Base-by-base conservation (phyloP, 2,329 filamentous ascomycete genomes). In the Colletotrichum graminicola region DNA sequence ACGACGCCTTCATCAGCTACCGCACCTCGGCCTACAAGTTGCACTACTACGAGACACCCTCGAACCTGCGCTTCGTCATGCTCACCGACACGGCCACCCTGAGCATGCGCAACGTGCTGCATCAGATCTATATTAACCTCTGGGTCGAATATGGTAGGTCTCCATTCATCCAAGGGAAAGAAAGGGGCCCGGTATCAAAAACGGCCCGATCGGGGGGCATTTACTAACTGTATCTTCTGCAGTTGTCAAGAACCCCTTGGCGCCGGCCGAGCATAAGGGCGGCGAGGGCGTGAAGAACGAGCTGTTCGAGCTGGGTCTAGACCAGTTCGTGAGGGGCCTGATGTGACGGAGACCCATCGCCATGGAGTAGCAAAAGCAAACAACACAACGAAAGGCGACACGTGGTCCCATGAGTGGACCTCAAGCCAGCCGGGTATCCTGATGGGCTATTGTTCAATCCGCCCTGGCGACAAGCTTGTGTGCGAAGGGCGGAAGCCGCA, bases 41-140 rank as follows among this genome's bases (percentile, higher is more conserved):
- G 77, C 96, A 99, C 84, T 99, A 97, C 86, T 99, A 98, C 87
- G 96, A 99, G 86, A 98, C 96, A 16, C 94, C 95, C 1, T 96
- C 94, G 63, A 97, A 94, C 80, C 91, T 97, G 82, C 97, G 97
- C 79, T 97, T 98, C 79, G 94, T 98, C 79, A 94, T 99, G 91
- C 87, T 98, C 79, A 98, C 96, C 32, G 96, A 98, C 83, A 93
- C 93, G 47, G 92, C 90, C 75, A 93, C 94, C 69, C 89, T 93
- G 75, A 98, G 94, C 82, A 95, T 99, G 90, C 90, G 95, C 55
- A 94, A 97, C 76, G 95, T 97, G 29, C 84, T 99, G 78, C 95
- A 99, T 80, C 96, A 99, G 87, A 98, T 99, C 74, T 99, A 98
- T 82, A 97, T 98, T 70, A 98, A 97, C 80, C 89, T 98, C 32